Evolutionary conservation across 2,329 filamentous ascomycete genomes (phyloP), one percentile per base, ranked within the genome.

Genomic region (Colletotrichum euphorbiae): DNA sequence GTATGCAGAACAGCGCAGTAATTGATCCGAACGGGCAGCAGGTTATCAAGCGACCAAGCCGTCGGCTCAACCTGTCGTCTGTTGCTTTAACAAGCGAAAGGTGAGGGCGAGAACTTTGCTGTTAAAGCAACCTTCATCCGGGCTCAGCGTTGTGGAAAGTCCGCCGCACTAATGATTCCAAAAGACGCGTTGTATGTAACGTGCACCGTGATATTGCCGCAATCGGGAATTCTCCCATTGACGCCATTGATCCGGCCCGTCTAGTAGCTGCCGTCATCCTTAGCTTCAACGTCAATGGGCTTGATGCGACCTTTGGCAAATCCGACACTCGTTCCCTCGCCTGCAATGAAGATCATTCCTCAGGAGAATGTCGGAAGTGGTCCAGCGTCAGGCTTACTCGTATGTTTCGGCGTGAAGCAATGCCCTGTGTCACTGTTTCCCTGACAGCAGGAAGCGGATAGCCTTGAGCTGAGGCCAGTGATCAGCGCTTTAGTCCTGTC

Each of bases 61-160:
- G 28, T 28, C 28, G 28, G 28, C 28, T 28, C 28, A 8, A 28
- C 28, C 28, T 28, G 28, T 28, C 28, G 6, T 28, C 28, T 15
- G 13, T 38, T 38, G 13, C 13, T 48, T 19, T 8, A 15, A 5
- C 15, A 38, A 28, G 17, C 9, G 13, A 19, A 55, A 42, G 13
- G 15, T 42, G 38, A 28, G 42, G 36, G 15, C 11, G 36, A 42
- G 12, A 24, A 56, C n/a, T 33, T 40, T 17, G 51, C 21, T 28
- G 17, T 5, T 19, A 21, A 19, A 31, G 6, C n/a, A 13, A 12
- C 24, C 11, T 31, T 33, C 31, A 8, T n/a, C 51, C 40, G 43
- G 24, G 40, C 38, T 19, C 54, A 24, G 24, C 13, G 40, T 31
- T 13, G 66, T 69, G 66, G 66, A 69, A 69, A 60, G 59, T 68